Evolutionary conservation across 139 green algal genomes (phyloP), one percentile per base, ranked within the genome.

Genomic region (Picochlorum sp.): DNA sequence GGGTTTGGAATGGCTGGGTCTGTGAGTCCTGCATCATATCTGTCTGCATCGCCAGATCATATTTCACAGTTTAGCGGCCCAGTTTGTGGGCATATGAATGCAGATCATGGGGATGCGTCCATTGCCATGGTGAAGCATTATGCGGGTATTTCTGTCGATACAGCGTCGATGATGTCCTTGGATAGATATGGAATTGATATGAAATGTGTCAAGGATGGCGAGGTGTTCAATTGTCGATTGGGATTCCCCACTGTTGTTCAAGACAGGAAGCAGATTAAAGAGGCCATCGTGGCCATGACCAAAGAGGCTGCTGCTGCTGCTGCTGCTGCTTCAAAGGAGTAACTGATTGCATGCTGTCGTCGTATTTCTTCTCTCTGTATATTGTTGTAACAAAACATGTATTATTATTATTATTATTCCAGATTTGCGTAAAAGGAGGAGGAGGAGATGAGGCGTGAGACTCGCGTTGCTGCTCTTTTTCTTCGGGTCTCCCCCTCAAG

Each of bases 31-130:
- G 63, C 73, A 0, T 75, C 88, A 47, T 92, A 89, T 66, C 10
- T 57, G 8, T 50, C 72, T 15, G 83, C 85, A 2, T 41, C 65
- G 28, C 65, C 75, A 0, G 90, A 96, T 74, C 84, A 86, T 4
- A 75, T 96, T 14, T 73, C 79, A 10, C 47, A 68, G 14, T 96
- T 92, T 66, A 78, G 78, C 1, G 68, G 4, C 3, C 81, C 83
- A 21, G 80, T 96, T 23, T 84, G 72, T 51, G 54, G 68, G 6
- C 88, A 96, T 79, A 95, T 96, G 90, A 80, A 82, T 28, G 62
- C 45, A 1, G 72, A 74, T 65, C 75, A 80, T 63, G 54, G 65
- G 2, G 70, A 73, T 18, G 70, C 82, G 15, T 81, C 73, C 10
- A 30, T 56, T 2, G 83, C 77, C 23, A 88, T 88, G 82, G 74